phyloP scores from a whole-genome alignment of 2,329 filamentous ascomycete species.

The Phoma herbarum region DNA sequence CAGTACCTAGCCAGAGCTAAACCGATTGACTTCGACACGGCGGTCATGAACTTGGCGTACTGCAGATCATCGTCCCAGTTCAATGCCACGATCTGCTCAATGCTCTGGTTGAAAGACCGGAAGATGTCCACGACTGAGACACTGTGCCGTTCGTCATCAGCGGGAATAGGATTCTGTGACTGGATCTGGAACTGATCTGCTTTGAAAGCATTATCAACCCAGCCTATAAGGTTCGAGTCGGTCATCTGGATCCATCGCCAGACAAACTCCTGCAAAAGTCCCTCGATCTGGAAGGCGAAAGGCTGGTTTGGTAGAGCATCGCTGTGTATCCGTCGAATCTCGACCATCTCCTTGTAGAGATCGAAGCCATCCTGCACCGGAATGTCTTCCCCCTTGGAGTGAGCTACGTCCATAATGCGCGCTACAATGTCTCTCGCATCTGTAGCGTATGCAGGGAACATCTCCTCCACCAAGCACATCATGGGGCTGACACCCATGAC shows the following conservation, averaged over 20 bases:
- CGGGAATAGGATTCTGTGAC: conserved; percentile 67
- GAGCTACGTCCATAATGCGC: conserved; percentile 77
- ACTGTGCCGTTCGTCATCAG: conserved; percentile 88
- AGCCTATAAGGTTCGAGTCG: conserved; percentile 79
- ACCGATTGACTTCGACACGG: conserved; percentile 84
- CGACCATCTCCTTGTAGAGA: conserved; percentile 86
- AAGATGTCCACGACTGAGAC: conserved; percentile 94
- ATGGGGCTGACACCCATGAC: conserved; percentile 79
- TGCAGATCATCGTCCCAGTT: conserved; percentile 95
- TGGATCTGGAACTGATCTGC: conserved; percentile 87
- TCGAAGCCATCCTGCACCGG: conserved; percentile 93
- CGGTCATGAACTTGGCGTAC: conserved; percentile 96
- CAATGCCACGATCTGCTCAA: conserved; percentile 84
- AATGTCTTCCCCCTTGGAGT: conserved; percentile 76
- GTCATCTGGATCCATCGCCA: conserved; percentile 92
- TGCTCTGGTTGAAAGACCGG: conserved; percentile 88
- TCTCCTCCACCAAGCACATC: conserved; percentile 79
- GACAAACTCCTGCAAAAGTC: conserved; percentile 86
- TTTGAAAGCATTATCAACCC: conserved; percentile 90
- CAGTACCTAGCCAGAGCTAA: conserved; percentile 87
- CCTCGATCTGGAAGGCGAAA: conserved; percentile 90
- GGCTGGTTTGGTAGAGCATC: conserved; percentile 73
- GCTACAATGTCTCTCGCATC: conserved; percentile 87
- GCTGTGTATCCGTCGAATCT: conserved; percentile 81
- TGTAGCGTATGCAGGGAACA: conserved; percentile 88